Conservation (phyloP, 192 early-diverging fungal genomes). For the Coemansia sp. region DNA sequence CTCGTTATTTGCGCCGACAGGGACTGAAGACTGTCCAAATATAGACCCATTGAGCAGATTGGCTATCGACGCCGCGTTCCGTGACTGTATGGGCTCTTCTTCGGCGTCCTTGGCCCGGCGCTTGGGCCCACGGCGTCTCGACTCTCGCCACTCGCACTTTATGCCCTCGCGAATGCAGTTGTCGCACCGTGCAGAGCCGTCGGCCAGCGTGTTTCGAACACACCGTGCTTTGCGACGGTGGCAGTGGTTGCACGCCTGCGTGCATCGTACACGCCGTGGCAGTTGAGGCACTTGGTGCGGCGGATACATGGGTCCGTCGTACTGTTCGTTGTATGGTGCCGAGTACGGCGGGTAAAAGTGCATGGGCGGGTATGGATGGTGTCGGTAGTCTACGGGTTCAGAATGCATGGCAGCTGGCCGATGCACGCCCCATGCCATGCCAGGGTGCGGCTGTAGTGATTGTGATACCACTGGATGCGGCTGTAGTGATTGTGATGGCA, state of each 20-base stretch:
- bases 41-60: conserved; percentile 26
- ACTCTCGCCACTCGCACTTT: conserved; percentile 30
- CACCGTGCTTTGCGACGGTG: conserved; percentile 43
- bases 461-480: neutral
- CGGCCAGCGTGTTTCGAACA: conserved; percentile 34
- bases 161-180: conserved; percentile 40
- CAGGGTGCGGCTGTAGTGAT: neutral
- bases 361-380: conserved; percentile 15
- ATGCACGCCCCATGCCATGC: neutral
- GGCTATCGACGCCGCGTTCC: conserved; percentile 18
- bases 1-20: neutral
- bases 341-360: neutral
- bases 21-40: neutral
- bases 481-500: no score
- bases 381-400: conserved; percentile 13
- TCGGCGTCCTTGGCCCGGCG: neutral
- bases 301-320: neutral
- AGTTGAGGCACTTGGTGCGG: conserved; percentile 12
- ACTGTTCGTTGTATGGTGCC: neutral
- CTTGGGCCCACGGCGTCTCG: conserved; percentile 34
- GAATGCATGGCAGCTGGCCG: neutral
- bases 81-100: neutral
- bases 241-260: conserved; percentile 44
- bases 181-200: conserved; percentile 33
- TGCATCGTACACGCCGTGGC: conserved; percentile 28